These are phyloP conservation scores for Emericellopsis atlantica DNA, from an alignment of 2,329 filamentous ascomycete species.

Conservation along the genomic window DNA sequence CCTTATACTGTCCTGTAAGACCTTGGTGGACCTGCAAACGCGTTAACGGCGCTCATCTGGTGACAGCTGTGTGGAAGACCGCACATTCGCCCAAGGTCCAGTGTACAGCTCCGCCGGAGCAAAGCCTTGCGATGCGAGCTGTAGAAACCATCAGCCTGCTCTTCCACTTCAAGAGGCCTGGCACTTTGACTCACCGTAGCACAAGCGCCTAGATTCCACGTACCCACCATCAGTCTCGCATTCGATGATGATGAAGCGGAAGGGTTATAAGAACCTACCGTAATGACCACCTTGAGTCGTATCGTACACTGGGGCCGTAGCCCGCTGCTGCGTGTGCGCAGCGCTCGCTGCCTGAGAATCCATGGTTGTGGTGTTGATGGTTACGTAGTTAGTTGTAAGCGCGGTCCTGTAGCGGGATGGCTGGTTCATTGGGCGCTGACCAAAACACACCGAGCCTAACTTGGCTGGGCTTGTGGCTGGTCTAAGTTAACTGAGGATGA, in stretches of 20 bases:
- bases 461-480: background rate
- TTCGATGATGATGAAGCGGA: background rate
- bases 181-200: slow-evolving; percentile 22
- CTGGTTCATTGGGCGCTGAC: slow-evolving; percentile 11
- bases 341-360: slow-evolving; percentile 32
- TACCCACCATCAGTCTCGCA: background rate
- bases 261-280: slow-evolving; percentile 36
- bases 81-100: slow-evolving; percentile 87
- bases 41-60: background rate
- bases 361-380: slow-evolving; percentile 13
- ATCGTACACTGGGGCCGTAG: slow-evolving; percentile 58
- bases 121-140: slow-evolving; percentile 80
- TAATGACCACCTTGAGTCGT: slow-evolving; percentile 65
- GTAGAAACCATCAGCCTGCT: slow-evolving; percentile 13
- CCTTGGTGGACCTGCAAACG: slow-evolving; percentile 75
- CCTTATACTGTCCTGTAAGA: slow-evolving; percentile 81
- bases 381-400: background rate
- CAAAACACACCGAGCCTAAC: background rate
- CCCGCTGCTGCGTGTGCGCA: slow-evolving; percentile 42
- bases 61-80: slow-evolving; percentile 13
- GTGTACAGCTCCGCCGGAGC: slow-evolving; percentile 91
- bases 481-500: too few species aligned
- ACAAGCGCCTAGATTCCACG: slow-evolving; percentile 27
- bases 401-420: slow-evolving; percentile 1
- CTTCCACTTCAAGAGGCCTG: slow-evolving; percentile 5